Percentiles rank a stretch among this genome's conserved stretches.
phyloP scores from a whole-genome alignment of 495 filamentous ascomycete species.

The Xanthoparmelia taractica region DNA sequence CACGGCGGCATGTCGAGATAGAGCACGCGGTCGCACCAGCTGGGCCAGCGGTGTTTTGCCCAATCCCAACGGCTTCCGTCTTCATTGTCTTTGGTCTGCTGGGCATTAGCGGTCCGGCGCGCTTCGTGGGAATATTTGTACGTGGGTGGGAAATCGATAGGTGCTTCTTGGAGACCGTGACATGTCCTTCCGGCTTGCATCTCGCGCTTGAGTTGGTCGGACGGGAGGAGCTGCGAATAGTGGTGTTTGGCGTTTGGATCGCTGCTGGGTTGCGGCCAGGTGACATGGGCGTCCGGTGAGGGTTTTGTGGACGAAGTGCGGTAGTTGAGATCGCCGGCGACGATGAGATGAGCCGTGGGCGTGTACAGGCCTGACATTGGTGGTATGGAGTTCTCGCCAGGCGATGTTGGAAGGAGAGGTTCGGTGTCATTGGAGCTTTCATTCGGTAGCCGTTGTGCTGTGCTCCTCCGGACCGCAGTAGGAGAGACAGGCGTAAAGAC shows the following conservation, averaged over 20 bases:
- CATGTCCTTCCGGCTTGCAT: conserved; percentile 54
- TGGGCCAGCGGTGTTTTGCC: conserved; percentile 74
- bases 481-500: conserved; percentile 48
- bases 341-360: conserved; percentile 67
- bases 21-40: conserved; percentile 90
- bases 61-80: conserved; percentile 58
- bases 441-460: conserved; percentile 14
- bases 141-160: conserved; percentile 77
- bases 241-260: conserved; percentile 42
- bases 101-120: conserved; percentile 31
- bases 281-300: conserved; percentile 36
- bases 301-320: conserved; percentile 63
- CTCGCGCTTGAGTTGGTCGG: conserved; percentile 74
- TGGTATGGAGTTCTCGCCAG: conserved; percentile 17
- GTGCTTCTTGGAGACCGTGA: conserved; percentile 67
- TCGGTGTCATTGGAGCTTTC: conserved; percentile 34
- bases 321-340: conserved; percentile 93
- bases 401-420: conserved; percentile 36
- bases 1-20: conserved; percentile 58
- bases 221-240: conserved; percentile 53
- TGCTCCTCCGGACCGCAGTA: background rate
- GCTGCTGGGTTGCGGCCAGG: conserved; percentile 55
- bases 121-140: conserved; percentile 67
- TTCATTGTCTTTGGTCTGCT: conserved; percentile 26
- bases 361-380: conserved; percentile 54